Evolutionary conservation across 176 grass and related monocot genomes (phyloP), one percentile per base, ranked within the genome.

Genomic region (Oryza brachyantha): DNA sequence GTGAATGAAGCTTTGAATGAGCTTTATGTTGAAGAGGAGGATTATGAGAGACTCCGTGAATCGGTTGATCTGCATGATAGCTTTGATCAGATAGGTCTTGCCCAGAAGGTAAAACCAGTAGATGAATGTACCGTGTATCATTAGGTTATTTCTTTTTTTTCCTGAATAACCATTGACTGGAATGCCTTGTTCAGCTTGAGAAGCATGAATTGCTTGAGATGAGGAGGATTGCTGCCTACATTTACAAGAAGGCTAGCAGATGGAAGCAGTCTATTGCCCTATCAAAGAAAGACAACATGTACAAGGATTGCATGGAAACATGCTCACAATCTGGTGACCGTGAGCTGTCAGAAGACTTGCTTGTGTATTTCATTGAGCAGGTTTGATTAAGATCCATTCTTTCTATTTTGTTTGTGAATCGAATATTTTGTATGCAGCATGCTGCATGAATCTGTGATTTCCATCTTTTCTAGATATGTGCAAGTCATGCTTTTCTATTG

Each of bases 251-350:
- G 84, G 96, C 96, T 42, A 92, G 92, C 17, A 94, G 90, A 84
- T 98, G 96, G 96, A 98, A 98, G 84, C 85, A 91, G 69, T 98
- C 96, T 8, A 95, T 98, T 89, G 90, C 88, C 29, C 70, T 95
- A 38, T 99, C 96, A 0, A 99, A 99, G 86, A 99, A 95, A 79
- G 96, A 95, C 45, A 95, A 91, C 82, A 85, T 99, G 88, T 99
- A 99, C 81, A 99, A 89, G 84, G 96, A 99, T 85, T 91, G 87
- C 81, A 99, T 99, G 96, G 96, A 99, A 82, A 96, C 96, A 78
- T 99, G 96, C 84, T 99, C 96, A 0, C 96, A 96, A 27, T 99
- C 92, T 75, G 92, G 92, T 85, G 93, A 91, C 67, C 86, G 90
- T 17, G 96, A 99, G 43, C 86, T 95, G 29, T 91, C 92, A 13